phyloP scores from a whole-genome alignment of 2,329 filamentous ascomycete genomes.

The Aspergillus jensenii region DNA sequence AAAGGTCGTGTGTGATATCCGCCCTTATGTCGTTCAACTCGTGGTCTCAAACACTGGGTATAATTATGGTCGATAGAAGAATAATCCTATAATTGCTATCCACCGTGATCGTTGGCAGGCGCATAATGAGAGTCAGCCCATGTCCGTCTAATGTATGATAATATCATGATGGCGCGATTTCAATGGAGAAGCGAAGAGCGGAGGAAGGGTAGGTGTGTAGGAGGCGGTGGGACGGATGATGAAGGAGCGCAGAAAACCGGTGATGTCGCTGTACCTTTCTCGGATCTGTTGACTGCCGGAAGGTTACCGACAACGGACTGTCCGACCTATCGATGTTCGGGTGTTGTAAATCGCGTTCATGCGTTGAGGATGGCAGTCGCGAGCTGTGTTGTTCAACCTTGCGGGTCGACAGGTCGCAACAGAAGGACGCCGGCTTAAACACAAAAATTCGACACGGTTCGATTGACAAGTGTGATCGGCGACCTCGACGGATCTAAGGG shows the following conservation, averaged over 20 bases:
- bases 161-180: slow-evolving; percentile 7
- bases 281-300: not conserved
- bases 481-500: not conserved
- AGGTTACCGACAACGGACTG: not conserved
- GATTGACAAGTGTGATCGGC: not conserved
- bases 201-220: slow-evolving; percentile 1
- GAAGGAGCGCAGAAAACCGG: slow-evolving; percentile 1
- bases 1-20: not conserved
- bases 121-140: slow-evolving; percentile 23
- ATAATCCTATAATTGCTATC: slow-evolving; percentile 17
- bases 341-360: not conserved
- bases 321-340: not conserved
- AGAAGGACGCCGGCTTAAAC: not conserved
- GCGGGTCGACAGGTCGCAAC: not conserved
- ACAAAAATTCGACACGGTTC: not conserved
- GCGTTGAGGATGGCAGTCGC: not conserved
- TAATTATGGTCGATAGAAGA: slow-evolving; percentile 1
- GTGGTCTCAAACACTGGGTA: not conserved
- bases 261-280: slow-evolving; percentile 17
- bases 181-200: slow-evolving; percentile 7
- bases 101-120: slow-evolving; percentile 17
- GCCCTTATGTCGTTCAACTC: not conserved
- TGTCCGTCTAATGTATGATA: slow-evolving; percentile 3
- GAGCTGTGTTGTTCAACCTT: not conserved
- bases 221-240: slow-evolving; percentile 7